Evolutionary conservation across 1,284 basidiomycete species (phyloP).

Genomic region (Peniophora sp.): DNA sequence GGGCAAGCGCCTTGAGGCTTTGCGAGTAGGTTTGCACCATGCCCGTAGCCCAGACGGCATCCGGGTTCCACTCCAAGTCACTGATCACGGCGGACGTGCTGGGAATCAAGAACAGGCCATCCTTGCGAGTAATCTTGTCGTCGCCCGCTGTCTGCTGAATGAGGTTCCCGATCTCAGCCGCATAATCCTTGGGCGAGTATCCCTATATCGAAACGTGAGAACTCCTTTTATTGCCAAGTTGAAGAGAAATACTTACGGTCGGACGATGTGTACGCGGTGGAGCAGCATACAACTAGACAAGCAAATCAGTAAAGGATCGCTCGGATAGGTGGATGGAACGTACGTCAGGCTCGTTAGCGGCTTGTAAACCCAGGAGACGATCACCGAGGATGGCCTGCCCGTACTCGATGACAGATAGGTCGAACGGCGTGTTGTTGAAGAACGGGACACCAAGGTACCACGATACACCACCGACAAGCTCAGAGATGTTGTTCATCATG

Average conservation of each 20-base stretch:
- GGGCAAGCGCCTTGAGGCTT: constrained; percentile 39
- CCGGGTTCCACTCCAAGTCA: constrained; percentile 35
- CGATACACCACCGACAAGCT: constrained; percentile 36
- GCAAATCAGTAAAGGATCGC: no score
- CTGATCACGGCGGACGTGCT: constrained; percentile 34
- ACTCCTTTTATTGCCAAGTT: no score
- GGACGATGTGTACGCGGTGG: no score
- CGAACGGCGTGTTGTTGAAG: constrained; percentile 36
- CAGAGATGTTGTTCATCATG: constrained; percentile 49
- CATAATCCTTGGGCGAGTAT: constrained; percentile 40
- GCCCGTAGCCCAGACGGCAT: constrained; percentile 49
- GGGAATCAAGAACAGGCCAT: constrained; percentile 49
- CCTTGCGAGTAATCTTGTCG: constrained; percentile 30
- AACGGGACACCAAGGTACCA: constrained; percentile 49
- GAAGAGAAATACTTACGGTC: no score
- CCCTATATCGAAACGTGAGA: constrained; percentile 3
- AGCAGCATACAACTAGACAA: no score
- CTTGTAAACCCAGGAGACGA: constrained; percentile 36
- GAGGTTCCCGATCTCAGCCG: constrained; percentile 34
- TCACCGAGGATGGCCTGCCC: constrained; percentile 35
- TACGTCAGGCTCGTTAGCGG: constrained; percentile 28
- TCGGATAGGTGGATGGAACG: no score
- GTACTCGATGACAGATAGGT: constrained; percentile 34
- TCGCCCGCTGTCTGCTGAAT: constrained; percentile 33
- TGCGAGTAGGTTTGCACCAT: constrained; percentile 42